A percentile compares a stretch with the other conserved stretches of the same genome.
Evolutionary conservation across 2,329 filamentous ascomycete species (phyloP).

Genomic region (Apiospora marii): DNA sequence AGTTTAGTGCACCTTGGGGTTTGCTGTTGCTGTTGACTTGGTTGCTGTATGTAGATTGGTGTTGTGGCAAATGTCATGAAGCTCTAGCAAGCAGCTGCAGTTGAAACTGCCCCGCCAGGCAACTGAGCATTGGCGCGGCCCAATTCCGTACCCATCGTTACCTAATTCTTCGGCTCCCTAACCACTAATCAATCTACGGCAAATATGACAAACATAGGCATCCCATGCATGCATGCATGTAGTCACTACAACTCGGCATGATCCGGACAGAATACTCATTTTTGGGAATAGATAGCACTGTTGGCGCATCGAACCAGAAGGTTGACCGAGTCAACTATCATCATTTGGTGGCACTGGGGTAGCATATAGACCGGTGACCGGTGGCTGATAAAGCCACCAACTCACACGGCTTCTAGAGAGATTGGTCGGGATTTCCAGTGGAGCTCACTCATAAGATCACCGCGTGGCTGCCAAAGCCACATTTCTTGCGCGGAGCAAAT

Average conservation of each 20-base stretch:
- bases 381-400: not conserved
- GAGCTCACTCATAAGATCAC: not conserved
- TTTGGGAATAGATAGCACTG: too few relatives aligned
- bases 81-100: not conserved
- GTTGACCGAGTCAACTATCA: too few relatives aligned
- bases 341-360: too few relatives aligned
- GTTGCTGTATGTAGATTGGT: not conserved
- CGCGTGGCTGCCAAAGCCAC: not conserved
- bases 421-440: not conserved
- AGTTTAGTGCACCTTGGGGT: not conserved
- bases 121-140: slow-evolving; percentile 10
- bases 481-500: not conserved
- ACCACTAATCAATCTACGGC: too few relatives aligned
- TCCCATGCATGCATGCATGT: too few relatives aligned
- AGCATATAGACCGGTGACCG: not conserved
- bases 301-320: too few relatives aligned
- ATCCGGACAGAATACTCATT: too few relatives aligned
- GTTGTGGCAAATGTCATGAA: slow-evolving; percentile 11
- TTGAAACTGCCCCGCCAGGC: slow-evolving; percentile 9
- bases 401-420: too few relatives aligned
- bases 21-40: not conserved
- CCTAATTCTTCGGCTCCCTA: not conserved
- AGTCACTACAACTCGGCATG: too few relatives aligned
- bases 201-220: too few relatives aligned
- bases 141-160: slow-evolving; percentile 14